phyloP scores from a whole-genome alignment of 176 grass and related monocot species.

The Oryza punctata region DNA sequence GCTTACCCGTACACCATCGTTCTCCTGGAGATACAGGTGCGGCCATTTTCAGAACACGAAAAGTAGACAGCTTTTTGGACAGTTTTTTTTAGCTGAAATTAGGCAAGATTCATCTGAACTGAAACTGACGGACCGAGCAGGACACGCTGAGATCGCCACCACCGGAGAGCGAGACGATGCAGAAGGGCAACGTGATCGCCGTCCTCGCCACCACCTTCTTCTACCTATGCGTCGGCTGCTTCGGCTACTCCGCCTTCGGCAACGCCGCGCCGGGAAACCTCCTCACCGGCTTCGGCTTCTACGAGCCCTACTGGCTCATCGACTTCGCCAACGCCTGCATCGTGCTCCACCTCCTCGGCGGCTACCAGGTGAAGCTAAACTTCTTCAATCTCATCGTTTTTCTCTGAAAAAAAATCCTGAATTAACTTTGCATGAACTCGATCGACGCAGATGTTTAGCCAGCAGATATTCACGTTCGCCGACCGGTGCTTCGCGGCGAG shows the following conservation, averaged over 20 bases:
- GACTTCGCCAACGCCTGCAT: slow-evolving; percentile 78
- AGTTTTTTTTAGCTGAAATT: neutral
- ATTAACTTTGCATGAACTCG: too few species aligned
- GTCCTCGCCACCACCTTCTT: slow-evolving; percentile 60
- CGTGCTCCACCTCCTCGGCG: slow-evolving; percentile 61
- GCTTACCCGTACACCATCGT: slow-evolving; percentile 60
- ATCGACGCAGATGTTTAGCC: slow-evolving; percentile 51
- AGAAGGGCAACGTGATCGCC: slow-evolving; percentile 27
- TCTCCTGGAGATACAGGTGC: slow-evolving; percentile 63
- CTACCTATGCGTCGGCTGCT: slow-evolving; percentile 68
- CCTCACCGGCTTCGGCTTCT: slow-evolving; percentile 79
- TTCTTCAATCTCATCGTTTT: neutral
- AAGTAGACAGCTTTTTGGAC: neutral
- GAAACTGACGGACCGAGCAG: neutral
- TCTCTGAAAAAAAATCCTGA: neutral
- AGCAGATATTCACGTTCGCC: slow-evolving; percentile 59
- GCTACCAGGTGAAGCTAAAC: slow-evolving; percentile 53
- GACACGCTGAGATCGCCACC: slow-evolving; percentile 62
- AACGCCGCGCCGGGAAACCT: slow-evolving; percentile 64
- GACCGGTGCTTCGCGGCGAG: slow-evolving; percentile 36
- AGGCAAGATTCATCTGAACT: neutral
- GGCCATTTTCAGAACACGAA: neutral
- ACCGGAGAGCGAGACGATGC: slow-evolving; percentile 59
- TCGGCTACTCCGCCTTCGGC: slow-evolving; percentile 75
- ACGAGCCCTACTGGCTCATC: slow-evolving; percentile 74